A percentile compares a stretch with the other conserved stretches of the same genome.
These are phyloP conservation scores for Globisporangium cystogenes DNA, from an alignment of 352 stramenopile genomes.

Conservation along the genomic window DNA sequence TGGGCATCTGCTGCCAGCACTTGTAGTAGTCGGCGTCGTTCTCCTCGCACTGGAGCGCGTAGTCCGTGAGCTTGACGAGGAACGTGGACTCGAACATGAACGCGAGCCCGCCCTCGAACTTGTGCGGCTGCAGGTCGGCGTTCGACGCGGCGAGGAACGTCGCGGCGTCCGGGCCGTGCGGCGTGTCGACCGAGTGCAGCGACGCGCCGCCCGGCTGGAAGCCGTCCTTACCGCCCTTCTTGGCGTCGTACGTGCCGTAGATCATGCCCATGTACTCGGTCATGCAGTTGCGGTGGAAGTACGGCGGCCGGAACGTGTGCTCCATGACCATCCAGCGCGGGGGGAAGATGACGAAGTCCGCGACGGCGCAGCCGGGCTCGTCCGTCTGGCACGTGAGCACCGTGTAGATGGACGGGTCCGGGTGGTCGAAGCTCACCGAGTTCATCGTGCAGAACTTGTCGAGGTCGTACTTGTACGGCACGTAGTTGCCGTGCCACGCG, in stretches of 20 bases:
- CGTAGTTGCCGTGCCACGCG: constrained; percentile 98
- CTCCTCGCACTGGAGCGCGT: constrained; percentile 82
- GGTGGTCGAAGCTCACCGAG: constrained; percentile 95
- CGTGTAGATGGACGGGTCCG: constrained; percentile 97
- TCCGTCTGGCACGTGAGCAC: constrained; percentile 94
- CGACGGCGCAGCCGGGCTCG: constrained; percentile 91
- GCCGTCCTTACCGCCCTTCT: constrained; percentile 81
- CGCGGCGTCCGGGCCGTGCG: constrained; percentile 91
- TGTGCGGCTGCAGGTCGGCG: constrained; percentile 73
- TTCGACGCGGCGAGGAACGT: constrained; percentile 91
- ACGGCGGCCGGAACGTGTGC: constrained; percentile 91
- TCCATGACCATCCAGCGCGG: constrained; percentile 92
- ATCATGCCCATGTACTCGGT: constrained; percentile 98
- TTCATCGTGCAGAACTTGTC: constrained; percentile 95
- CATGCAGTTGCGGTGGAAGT: constrained; percentile 97
- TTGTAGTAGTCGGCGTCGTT: constrained; percentile 90
- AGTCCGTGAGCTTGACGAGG: constrained; percentile 87
- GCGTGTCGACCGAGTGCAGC: constrained; percentile 86
- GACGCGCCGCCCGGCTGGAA: constrained; percentile 91
- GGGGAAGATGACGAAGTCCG: constrained; percentile 98
- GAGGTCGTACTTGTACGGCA: constrained; percentile 97
- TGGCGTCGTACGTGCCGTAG: constrained; percentile 95
- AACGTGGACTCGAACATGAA: constrained; percentile 98
- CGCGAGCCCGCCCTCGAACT: constrained; percentile 91
- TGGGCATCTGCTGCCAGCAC: constrained; percentile 92